phyloP scores from a whole-genome alignment of 2,329 filamentous ascomycete genomes.

The Trichophyton simii region DNA sequence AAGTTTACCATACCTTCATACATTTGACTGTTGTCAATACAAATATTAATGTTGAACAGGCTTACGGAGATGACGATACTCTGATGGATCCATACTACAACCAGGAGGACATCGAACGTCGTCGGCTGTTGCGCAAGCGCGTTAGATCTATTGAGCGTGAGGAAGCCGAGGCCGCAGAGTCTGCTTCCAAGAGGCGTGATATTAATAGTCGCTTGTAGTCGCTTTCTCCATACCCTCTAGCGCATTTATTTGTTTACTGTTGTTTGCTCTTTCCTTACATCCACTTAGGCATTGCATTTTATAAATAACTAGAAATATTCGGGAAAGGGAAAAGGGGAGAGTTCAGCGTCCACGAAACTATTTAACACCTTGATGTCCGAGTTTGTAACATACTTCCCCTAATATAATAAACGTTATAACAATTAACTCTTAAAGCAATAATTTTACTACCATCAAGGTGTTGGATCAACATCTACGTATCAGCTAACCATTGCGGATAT shows the following conservation, averaged over 20 bases:
- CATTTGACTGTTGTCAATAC: not conserved
- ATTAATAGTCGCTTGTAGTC: not conserved
- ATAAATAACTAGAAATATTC: too few species aligned
- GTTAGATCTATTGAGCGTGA: not conserved
- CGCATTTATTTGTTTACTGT: not conserved
- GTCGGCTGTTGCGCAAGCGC: not conserved
- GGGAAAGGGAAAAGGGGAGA: too few species aligned
- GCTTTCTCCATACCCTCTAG: too few species aligned
- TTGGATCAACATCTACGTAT: too few species aligned
- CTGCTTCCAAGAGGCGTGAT: not conserved
- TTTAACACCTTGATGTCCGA: too few species aligned
- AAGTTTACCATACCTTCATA: conserved; percentile 27
- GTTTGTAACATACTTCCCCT: too few species aligned
- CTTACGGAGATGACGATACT: conserved; percentile 31
- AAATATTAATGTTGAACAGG: conserved; percentile 17
- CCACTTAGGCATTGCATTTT: not conserved
- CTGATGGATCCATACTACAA: conserved; percentile 22
- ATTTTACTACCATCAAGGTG: too few species aligned
- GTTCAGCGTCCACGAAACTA: too few species aligned
- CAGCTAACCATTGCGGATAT: too few species aligned
- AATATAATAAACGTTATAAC: too few species aligned
- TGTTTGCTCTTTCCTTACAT: not conserved
- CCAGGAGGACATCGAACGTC: not conserved
- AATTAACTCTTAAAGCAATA: too few species aligned
- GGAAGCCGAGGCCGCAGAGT: not conserved